phyloP scores from a whole-genome alignment of 306 rosid species.

The Parietaria judaica region DNA sequence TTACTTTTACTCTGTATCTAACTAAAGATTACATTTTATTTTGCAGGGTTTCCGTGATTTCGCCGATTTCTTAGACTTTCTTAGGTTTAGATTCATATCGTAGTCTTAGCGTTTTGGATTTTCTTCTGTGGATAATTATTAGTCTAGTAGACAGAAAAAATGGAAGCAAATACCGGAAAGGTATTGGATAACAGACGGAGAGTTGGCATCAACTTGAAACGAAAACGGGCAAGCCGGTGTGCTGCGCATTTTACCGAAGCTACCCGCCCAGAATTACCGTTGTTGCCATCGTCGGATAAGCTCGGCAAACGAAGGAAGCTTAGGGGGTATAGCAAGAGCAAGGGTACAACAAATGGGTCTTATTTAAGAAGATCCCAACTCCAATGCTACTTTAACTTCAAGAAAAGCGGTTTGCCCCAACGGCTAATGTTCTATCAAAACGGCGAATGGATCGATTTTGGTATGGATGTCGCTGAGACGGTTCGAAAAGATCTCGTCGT shows the following conservation, averaged over 20 bases:
- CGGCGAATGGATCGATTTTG: slow-evolving; percentile 68
- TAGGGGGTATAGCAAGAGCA: slow-evolving; percentile 22
- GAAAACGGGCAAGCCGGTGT: slow-evolving; percentile 40
- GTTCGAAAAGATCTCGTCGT: slow-evolving; percentile 48
- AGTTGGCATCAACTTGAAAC: slow-evolving; percentile 33
- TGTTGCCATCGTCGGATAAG: slow-evolving; percentile 21
- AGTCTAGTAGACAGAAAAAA: slow-evolving; percentile 36
- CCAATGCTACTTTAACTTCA: slow-evolving; percentile 48
- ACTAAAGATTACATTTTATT: neutral
- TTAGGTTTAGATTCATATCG: slow-evolving; percentile 27
- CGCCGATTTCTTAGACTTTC: slow-evolving; percentile 29
- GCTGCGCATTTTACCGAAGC: slow-evolving; percentile 34
- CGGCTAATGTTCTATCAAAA: slow-evolving; percentile 63
- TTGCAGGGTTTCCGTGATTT: slow-evolving; percentile 40
- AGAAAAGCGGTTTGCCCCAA: slow-evolving; percentile 59
- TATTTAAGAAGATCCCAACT: slow-evolving; percentile 29
- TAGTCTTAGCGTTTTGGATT: slow-evolving; percentile 38
- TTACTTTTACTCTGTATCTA: neutral
- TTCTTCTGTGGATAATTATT: slow-evolving; percentile 41
- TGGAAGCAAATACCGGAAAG: slow-evolving; percentile 52
- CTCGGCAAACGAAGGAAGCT: slow-evolving; percentile 44
- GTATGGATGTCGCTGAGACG: slow-evolving; percentile 47
- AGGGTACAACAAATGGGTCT: slow-evolving; percentile 24
- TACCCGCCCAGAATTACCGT: slow-evolving; percentile 22
- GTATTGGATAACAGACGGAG: slow-evolving; percentile 48